A percentile compares a stretch with the other conserved stretches of the same genome.
phyloP scores from a whole-genome alignment of 1,139 yeast species.

The Candida anutae region DNA sequence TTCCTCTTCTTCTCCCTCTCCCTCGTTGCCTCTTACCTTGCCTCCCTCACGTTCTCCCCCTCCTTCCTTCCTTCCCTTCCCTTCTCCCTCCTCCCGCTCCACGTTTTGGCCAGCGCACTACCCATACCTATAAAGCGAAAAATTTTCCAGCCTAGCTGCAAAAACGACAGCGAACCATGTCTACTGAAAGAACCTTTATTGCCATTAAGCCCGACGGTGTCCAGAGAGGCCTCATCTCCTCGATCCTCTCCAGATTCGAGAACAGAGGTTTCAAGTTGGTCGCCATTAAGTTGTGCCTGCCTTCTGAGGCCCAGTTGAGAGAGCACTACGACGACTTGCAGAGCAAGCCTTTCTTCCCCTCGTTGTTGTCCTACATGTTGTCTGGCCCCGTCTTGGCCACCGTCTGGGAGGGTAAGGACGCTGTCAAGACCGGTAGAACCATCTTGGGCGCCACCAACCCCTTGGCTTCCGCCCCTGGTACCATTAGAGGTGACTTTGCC shows the following conservation, averaged over 20 bases:
- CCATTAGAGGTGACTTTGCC: conserved; percentile 98
- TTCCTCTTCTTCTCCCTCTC: too few relatives aligned
- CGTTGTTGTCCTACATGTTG: conserved; percentile 89
- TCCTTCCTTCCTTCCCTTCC: too few relatives aligned
- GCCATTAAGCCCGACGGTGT: conserved; percentile 99
- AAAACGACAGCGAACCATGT: conserved; percentile 28
- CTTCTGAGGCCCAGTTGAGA: conserved; percentile 82
- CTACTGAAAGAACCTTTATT: conserved; percentile 91
- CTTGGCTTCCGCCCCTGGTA: conserved; percentile 93
- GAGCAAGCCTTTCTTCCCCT: conserved; percentile 96
- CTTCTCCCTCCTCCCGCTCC: too few relatives aligned
- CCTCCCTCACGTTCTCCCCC: too few relatives aligned
- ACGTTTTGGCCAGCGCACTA: too few relatives aligned
- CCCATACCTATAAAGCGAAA: conserved; percentile 1
- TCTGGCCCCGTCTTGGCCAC: conserved; percentile 99
- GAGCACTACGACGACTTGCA: conserved; percentile 95
- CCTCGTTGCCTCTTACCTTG: too few relatives aligned
- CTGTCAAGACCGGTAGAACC: conserved; percentile 96
- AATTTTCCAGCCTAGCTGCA: too few relatives aligned
- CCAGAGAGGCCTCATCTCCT: conserved; percentile 94
- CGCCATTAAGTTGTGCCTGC: conserved; percentile 85
- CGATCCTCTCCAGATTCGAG: conserved; percentile 91
- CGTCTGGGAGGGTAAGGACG: conserved; percentile 99
- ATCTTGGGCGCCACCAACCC: conserved; percentile 99
- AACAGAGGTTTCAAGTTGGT: conserved; percentile 96